These are phyloP conservation scores for Dicorynia guianensis DNA, from an alignment of 306 rosid species.

Conservation along the genomic window DNA sequence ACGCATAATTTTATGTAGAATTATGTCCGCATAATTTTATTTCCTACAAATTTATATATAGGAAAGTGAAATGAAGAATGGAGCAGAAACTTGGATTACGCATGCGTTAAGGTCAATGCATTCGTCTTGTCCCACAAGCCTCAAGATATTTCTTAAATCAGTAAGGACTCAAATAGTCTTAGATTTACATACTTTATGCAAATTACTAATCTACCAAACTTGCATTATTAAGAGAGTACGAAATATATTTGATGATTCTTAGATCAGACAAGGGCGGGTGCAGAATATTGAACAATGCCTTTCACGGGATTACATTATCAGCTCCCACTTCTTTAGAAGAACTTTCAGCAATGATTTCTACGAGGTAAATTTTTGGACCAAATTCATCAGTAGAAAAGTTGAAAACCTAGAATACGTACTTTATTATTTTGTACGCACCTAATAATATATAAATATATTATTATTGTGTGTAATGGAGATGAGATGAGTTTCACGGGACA, in stretches of 20 bases:
- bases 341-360: slow-evolving; percentile 27
- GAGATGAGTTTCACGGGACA: no score
- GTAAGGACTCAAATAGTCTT: slow-evolving; percentile 4
- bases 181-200: not conserved
- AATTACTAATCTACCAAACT: not conserved
- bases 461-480: no score
- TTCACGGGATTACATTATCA: slow-evolving; percentile 23
- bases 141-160: slow-evolving; percentile 38
- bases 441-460: no score
- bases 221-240: not conserved
- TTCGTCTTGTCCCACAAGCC: slow-evolving; percentile 15
- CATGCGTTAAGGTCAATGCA: slow-evolving; percentile 30
- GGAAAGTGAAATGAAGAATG: slow-evolving; percentile 39
- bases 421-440: no score
- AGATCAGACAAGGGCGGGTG: no score
- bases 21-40: not conserved
- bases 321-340: slow-evolving; percentile 1
- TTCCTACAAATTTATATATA: not conserved
- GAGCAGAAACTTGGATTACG: slow-evolving; percentile 37
- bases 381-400: no score
- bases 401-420: no score
- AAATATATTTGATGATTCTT: no score
- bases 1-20: no score
- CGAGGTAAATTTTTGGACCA: slow-evolving; percentile 30
- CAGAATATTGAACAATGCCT: slow-evolving; percentile 40